Conservation (phyloP, 1,284 basidiomycete species). For the Cutaneotrichosporon daszewskae region DNA sequence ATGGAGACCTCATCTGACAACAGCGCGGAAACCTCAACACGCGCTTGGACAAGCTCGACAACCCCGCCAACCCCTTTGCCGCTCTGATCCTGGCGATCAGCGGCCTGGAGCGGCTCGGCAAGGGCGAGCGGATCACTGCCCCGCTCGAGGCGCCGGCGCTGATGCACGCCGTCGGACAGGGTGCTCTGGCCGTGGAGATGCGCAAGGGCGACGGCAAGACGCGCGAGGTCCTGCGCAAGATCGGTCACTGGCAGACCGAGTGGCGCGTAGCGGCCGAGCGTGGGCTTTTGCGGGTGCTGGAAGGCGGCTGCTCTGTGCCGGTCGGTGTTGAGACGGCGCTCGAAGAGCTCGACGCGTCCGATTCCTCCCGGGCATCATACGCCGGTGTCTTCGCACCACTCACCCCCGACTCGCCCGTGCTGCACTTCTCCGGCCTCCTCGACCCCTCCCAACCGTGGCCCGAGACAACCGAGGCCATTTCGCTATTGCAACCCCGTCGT, state of each 20-base stretch:
- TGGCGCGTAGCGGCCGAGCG: slow-evolving; percentile 78
- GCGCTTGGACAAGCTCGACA: slow-evolving; percentile 86
- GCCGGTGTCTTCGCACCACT: slow-evolving; percentile 18
- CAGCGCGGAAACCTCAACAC: slow-evolving; percentile 61
- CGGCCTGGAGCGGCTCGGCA: slow-evolving; percentile 77
- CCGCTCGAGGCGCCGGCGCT: slow-evolving; percentile 70
- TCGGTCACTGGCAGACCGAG: slow-evolving; percentile 70
- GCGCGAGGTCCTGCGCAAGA: slow-evolving; percentile 57
- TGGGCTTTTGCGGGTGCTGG: slow-evolving; percentile 75
- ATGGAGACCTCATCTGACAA: slow-evolving; percentile 1
- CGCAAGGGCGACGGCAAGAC: slow-evolving; percentile 64
- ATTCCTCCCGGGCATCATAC: slow-evolving; percentile 9
- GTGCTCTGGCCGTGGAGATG: slow-evolving; percentile 84
- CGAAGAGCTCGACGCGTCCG: slow-evolving; percentile 21
- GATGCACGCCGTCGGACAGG: slow-evolving; percentile 89
- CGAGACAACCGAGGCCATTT: no score
- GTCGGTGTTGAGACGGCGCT: slow-evolving; percentile 71
- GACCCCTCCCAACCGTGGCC: slow-evolving; percentile 19
- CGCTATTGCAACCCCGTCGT: slow-evolving; percentile 20
- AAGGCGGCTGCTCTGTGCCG: slow-evolving; percentile 95
- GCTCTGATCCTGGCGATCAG: slow-evolving; percentile 92
- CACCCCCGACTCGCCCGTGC: slow-evolving; percentile 27
- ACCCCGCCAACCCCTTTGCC: slow-evolving; percentile 67
- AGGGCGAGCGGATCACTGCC: slow-evolving; percentile 70
- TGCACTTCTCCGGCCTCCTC: slow-evolving; percentile 44